phyloP scores from a whole-genome alignment of 2,329 filamentous ascomycete species.

The Fusarium sp. region DNA sequence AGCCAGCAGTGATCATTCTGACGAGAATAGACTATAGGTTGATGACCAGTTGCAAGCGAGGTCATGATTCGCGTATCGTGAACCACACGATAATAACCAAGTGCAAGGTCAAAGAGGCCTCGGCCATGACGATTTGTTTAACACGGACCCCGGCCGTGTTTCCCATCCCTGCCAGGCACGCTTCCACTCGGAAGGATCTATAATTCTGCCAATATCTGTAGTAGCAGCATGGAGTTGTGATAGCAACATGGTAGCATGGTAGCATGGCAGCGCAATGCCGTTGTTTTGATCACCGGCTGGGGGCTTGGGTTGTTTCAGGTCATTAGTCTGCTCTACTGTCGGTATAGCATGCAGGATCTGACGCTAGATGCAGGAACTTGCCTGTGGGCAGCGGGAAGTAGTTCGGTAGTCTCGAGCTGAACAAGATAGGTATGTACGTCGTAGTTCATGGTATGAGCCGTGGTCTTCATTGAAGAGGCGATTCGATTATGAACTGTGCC shows the following conservation, averaged over 20 bases:
- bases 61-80: neutral
- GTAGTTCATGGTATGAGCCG: constrained; percentile 5
- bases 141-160: constrained; percentile 21
- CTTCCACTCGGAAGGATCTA: constrained; percentile 3
- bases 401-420: constrained; percentile 7
- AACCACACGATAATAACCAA: neutral
- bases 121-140: constrained; percentile 19
- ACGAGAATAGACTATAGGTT: constrained; percentile 3
- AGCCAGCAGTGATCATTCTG: constrained; percentile 5
- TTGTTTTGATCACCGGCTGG: constrained; percentile 29
- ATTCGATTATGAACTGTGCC: constrained; percentile 2
- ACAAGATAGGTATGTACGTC: neutral
- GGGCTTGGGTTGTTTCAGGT: constrained; percentile 37
- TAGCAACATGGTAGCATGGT: constrained; percentile 13
- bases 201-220: constrained; percentile 5
- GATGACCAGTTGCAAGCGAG: constrained; percentile 6
- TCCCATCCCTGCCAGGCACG: constrained; percentile 8
- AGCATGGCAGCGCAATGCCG: constrained; percentile 17
- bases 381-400: constrained; percentile 9
- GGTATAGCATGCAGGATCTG: constrained; percentile 32
- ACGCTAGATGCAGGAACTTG: constrained; percentile 18
- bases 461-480: constrained; percentile 12
- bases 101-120: constrained; percentile 14
- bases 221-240: constrained; percentile 4
- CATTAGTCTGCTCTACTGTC: constrained; percentile 28